phyloP scores from a whole-genome alignment of 129 eudicot species.

The Centella asiatica region DNA sequence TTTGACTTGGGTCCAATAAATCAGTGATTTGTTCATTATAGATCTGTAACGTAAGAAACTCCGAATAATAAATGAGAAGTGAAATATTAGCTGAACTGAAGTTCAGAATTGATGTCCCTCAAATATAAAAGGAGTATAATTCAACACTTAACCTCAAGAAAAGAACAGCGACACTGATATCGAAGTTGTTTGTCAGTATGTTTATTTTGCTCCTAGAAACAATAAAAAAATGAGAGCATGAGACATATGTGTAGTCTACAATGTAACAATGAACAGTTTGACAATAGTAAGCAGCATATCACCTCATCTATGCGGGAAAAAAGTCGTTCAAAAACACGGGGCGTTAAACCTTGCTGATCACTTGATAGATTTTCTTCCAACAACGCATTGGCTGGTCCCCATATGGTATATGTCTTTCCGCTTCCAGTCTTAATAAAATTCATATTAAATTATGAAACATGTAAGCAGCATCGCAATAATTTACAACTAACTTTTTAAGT shows the following conservation, averaged over 20 bases:
- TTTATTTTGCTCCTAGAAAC: constrained; percentile 65
- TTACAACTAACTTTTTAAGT: too few species aligned
- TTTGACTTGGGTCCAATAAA: constrained; percentile 75
- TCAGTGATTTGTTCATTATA: constrained; percentile 97
- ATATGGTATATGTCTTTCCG: constrained; percentile 89
- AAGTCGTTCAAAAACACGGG: constrained; percentile 76
- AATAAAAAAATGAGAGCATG: background rate
- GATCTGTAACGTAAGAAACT: constrained; percentile 48
- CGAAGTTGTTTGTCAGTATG: constrained; percentile 66
- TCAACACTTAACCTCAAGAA: constrained; percentile 66
- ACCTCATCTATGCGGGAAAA: constrained; percentile 84
- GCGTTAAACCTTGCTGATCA: constrained; percentile 88
- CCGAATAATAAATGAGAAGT: constrained; percentile 7
- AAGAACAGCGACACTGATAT: constrained; percentile 96
- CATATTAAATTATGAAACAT: too few species aligned
- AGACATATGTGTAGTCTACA: background rate
- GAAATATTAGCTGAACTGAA: too few species aligned
- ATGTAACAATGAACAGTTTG: too few species aligned
- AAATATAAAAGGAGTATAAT: background rate
- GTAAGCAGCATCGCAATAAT: too few species aligned
- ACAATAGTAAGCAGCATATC: background rate
- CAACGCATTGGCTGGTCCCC: constrained; percentile 91
- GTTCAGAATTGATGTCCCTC: background rate
- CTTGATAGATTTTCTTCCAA: constrained; percentile 39
- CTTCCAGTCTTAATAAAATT: constrained; percentile 82